Evolutionary conservation across 495 filamentous ascomycete species (phyloP).

Genomic region (Penicillium lagena): DNA sequence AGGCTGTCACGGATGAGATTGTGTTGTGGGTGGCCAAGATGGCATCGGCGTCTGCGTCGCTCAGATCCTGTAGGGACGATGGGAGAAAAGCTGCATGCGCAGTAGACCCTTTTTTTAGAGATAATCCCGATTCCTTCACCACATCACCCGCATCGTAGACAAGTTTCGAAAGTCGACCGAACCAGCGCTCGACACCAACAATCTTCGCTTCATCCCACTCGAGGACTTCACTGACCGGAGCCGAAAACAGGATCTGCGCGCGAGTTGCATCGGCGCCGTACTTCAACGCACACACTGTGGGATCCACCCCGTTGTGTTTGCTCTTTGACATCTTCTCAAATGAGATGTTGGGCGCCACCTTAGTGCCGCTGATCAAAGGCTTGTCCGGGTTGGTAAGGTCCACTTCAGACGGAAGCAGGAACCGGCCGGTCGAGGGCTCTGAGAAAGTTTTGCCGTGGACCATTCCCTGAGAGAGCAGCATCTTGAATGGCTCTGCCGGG

Average conservation of each 20-base stretch:
- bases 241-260: slow-evolving; percentile 82
- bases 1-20: slow-evolving; percentile 58
- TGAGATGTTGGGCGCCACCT: slow-evolving; percentile 49
- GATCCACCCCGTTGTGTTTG: slow-evolving; percentile 90
- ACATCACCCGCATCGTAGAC: slow-evolving; percentile 32
- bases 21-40: slow-evolving; percentile 60
- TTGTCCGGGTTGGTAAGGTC: slow-evolving; percentile 50
- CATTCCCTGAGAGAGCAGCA: slow-evolving; percentile 83
- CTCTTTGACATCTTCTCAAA: slow-evolving; percentile 97
- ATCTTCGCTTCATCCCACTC: slow-evolving; percentile 88
- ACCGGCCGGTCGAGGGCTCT: slow-evolving; percentile 67
- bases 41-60: slow-evolving; percentile 48
- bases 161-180: slow-evolving; percentile 57
- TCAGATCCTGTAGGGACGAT: slow-evolving; percentile 22
- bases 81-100: slow-evolving; percentile 20
- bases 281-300: slow-evolving; percentile 56
- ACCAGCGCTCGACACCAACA: slow-evolving; percentile 72
- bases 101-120: slow-evolving; percentile 8
- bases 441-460: slow-evolving; percentile 80
- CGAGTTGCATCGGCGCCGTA: slow-evolving; percentile 81
- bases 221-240: slow-evolving; percentile 72
- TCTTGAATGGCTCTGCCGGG: slow-evolving; percentile 66
- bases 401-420: slow-evolving; percentile 73
- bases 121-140: slow-evolving; percentile 15
- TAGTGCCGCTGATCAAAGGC: slow-evolving; percentile 55